A percentile compares a stretch with the other conserved stretches of the same genome.
Conservation (phyloP, 2,329 filamentous ascomycete species). For the Phaeoacremonium minimum region DNA sequence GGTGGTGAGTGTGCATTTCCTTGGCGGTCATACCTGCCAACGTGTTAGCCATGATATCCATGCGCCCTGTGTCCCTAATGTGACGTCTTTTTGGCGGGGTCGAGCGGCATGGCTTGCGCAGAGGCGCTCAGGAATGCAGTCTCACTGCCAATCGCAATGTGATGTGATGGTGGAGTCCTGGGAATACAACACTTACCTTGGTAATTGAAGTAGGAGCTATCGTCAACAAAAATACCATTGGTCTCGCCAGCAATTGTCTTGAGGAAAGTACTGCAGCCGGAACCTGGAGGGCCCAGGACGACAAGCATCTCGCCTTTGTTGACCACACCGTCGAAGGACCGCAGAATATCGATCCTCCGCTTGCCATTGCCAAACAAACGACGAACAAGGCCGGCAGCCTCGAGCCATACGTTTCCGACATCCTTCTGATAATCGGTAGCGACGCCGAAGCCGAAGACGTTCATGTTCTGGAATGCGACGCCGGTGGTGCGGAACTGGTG, state of each 20-base stretch:
- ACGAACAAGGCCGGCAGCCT: slow-evolving; percentile 35
- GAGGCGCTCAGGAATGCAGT: no score
- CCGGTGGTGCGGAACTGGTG: slow-evolving; percentile 56
- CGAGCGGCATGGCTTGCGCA: no score
- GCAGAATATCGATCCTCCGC: slow-evolving; percentile 63
- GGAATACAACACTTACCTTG: slow-evolving; percentile 46
- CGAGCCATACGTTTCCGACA: slow-evolving; percentile 57
- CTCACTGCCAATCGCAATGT: no score
- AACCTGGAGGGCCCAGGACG: slow-evolving; percentile 66
- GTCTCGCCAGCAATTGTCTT: slow-evolving; percentile 83
- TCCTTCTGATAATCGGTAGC: slow-evolving; percentile 69
- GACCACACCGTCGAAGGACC: slow-evolving; percentile 63
- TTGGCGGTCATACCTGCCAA: slow-evolving; percentile 56
- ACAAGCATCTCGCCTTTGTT: slow-evolving; percentile 71
- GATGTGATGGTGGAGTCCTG: no score
- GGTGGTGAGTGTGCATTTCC: slow-evolving; percentile 74
- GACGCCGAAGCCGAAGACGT: slow-evolving; percentile 63
- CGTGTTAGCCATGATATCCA: no score
- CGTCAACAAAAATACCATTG: slow-evolving; percentile 71
- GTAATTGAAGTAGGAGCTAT: slow-evolving; percentile 74
- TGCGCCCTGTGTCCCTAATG: no score
- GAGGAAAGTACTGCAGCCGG: slow-evolving; percentile 79
- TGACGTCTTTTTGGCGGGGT: no score
- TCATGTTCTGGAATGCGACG: slow-evolving; percentile 63
- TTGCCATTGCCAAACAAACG: slow-evolving; percentile 47